Base-by-base conservation (phyloP, 805 yeast species). In the Candida wancherniae region DNA sequence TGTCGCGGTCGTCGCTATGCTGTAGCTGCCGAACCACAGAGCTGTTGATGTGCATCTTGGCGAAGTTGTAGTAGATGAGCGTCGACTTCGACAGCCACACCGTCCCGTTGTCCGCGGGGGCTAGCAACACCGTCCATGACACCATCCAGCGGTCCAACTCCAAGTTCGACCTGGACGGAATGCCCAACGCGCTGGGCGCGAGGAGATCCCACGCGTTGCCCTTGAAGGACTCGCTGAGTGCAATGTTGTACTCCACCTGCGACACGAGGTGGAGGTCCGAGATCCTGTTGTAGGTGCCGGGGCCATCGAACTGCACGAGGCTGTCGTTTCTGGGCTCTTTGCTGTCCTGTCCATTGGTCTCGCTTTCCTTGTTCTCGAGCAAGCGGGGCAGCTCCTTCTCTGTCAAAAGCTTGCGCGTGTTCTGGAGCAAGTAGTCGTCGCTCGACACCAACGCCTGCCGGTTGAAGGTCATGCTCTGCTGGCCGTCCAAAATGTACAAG, bases 121-220 rank as follows among this genome's bases (percentile, higher is more conserved):
- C 73, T 13, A 80, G 55, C 23, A 79, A 53, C 8, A 80, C 83
- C 0, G 87, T 77, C 87, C 87, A 80, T 13, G 80, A 78, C 4
- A 80, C 84, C 84, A 80, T 80, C 87, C 87, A 80, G 52, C 72
- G 77, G 47, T 80, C 87, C 21, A 80, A 55, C 36, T 78, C 84
- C 34, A 80, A 53, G 47, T 80, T 80, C 5, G 78, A 69, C 42
- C 71, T 73, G 48, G 82, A 79, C 0, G 85, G 85, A 7, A 80
- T 64, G 0, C 87, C 87, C 50, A 79, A 73, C 1, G 73, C 59
- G 2, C 76, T 60, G 0, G 85, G 85, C 0, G 73, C 61, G 22
- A 80, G 52, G 13, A 76, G 50, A 33, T 71, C 77, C 82, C 83
- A 75, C 0, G 80, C 77, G 39, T 71, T 63, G 2, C 78, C 79